phyloP scores from a whole-genome alignment of 208 protist species.

The Trypanosoma theileri region DNA sequence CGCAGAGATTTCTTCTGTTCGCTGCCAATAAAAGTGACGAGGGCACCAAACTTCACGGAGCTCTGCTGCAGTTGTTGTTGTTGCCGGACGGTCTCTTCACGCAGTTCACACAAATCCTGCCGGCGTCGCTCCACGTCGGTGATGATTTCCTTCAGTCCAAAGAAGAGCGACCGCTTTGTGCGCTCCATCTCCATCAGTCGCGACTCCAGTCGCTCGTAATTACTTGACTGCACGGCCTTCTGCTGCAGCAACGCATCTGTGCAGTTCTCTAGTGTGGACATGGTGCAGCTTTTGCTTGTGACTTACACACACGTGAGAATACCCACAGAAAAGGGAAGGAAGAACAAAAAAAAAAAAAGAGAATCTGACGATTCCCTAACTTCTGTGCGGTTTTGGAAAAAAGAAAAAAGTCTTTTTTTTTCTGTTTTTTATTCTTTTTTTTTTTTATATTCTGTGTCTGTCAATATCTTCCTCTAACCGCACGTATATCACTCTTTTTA shows the following conservation, averaged over 20 bases:
- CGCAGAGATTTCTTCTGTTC: constrained; percentile 27
- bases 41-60: constrained; percentile 47
- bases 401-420: background rate
- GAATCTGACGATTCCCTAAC: background rate
- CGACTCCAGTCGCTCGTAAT: constrained; percentile 62
- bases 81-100: constrained; percentile 36
- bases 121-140: constrained; percentile 56
- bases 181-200: constrained; percentile 65
- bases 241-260: constrained; percentile 77
- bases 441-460: too few relatives aligned
- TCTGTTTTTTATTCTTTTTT: too few relatives aligned
- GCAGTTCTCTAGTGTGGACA: constrained; percentile 63
- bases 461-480: too few relatives aligned
- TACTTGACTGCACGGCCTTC: constrained; percentile 62
- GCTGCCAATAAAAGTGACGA: constrained; percentile 31
- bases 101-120: constrained; percentile 54
- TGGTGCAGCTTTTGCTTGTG: background rate
- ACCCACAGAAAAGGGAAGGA: constrained; percentile 18
- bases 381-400: too few relatives aligned
- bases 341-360: constrained; percentile 3
- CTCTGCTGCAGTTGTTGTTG: constrained; percentile 54
- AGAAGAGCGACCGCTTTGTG: constrained; percentile 32
- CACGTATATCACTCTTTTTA: too few relatives aligned
- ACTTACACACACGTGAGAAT: background rate
- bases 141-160: constrained; percentile 52